These are phyloP conservation scores for Salix brachista DNA, from an alignment of 345 rosid genomes.

Conservation along the genomic window DNA sequence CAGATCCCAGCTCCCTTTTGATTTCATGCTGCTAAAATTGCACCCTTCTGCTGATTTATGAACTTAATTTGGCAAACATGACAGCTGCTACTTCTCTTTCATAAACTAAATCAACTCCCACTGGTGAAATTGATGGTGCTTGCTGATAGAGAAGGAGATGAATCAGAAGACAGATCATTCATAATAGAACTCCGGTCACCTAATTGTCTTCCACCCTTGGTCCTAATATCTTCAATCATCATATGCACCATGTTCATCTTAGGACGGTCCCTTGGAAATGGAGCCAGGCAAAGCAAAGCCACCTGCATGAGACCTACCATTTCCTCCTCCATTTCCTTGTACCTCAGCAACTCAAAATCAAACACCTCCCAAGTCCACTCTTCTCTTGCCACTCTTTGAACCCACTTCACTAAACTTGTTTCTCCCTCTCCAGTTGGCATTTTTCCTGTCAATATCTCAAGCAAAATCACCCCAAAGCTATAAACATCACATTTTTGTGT, in stretches of 20 bases:
- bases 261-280: slow-evolving; percentile 39
- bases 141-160: slow-evolving; percentile 37
- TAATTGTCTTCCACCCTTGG: slow-evolving; percentile 12
- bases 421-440: slow-evolving; percentile 34
- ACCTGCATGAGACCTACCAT: slow-evolving; percentile 40
- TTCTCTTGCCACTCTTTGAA: slow-evolving; percentile 22
- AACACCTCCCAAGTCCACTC: slow-evolving; percentile 38
- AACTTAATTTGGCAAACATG: background rate
- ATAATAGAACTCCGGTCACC: slow-evolving; percentile 16
- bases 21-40: background rate
- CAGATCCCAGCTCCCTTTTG: background rate
- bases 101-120: background rate
- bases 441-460: slow-evolving; percentile 42
- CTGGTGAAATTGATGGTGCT: background rate
- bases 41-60: background rate
- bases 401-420: slow-evolving; percentile 37
- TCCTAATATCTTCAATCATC: slow-evolving; percentile 39
- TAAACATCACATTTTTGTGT: slow-evolving; percentile 38
- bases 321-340: slow-evolving; percentile 34
- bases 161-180: slow-evolving; percentile 31
- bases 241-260: slow-evolving; percentile 34
- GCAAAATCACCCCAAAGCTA: slow-evolving; percentile 39
- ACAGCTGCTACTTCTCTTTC: too few species aligned
- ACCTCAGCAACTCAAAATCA: slow-evolving; percentile 35
- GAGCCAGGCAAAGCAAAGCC: slow-evolving; percentile 40